A percentile compares a stretch with the other conserved stretches of the same genome.
Evolutionary conservation across 1,139 yeast genomes (phyloP).

Genomic region (Suhomyces taliae): DNA sequence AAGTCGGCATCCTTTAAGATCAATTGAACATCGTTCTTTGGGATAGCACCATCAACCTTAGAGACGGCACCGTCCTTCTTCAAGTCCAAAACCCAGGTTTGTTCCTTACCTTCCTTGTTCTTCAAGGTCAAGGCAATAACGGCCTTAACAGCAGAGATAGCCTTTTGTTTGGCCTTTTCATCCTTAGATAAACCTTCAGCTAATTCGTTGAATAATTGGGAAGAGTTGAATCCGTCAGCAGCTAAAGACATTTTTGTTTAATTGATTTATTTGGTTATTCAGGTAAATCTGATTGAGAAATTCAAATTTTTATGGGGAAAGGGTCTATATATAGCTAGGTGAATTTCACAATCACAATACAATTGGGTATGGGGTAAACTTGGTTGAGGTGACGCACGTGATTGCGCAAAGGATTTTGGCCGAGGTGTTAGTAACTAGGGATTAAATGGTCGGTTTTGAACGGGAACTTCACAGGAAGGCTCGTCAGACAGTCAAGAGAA

Average conservation of each 20-base stretch:
- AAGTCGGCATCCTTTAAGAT: conserved; percentile 64
- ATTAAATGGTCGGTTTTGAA: neutral
- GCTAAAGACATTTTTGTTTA: conserved; percentile 34
- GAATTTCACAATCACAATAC: conserved; percentile 6
- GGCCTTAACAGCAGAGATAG: conserved; percentile 57
- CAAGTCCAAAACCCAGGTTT: conserved; percentile 71
- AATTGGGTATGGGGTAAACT: conserved; percentile 12
- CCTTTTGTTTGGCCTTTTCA: conserved; percentile 39
- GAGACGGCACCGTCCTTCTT: conserved; percentile 60
- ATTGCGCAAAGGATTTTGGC: neutral
- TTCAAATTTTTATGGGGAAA: conserved; percentile 4
- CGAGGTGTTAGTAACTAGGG: neutral
- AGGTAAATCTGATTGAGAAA: neutral
- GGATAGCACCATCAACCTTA: conserved; percentile 46
- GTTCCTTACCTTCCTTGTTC: conserved; percentile 64
- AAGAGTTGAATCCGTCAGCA: conserved; percentile 52
- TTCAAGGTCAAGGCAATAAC: conserved; percentile 67
- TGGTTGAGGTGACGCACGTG: conserved; percentile 2
- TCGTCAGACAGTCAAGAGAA: neutral
- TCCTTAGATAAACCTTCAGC: conserved; percentile 40
- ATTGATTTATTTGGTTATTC: neutral
- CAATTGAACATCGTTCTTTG: conserved; percentile 67
- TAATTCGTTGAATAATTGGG: conserved; percentile 45
- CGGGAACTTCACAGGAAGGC: neutral
- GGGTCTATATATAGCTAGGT: conserved; percentile 7